phyloP scores from a whole-genome alignment of 2,329 filamentous ascomycete species.

The Penicillium sp. region DNA sequence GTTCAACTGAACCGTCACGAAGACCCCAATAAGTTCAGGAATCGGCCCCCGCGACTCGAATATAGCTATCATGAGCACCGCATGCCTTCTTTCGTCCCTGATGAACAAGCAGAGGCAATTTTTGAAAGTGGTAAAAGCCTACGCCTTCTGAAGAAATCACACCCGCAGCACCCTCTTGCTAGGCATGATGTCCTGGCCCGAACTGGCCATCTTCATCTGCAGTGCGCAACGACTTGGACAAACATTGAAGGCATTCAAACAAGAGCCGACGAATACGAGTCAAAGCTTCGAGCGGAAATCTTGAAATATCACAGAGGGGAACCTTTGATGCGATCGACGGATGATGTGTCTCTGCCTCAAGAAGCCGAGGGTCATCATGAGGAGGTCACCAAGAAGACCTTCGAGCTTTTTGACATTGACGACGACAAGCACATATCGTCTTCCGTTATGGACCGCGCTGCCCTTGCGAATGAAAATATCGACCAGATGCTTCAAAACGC shows the following conservation, averaged over 20 bases:
- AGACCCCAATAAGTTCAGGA: conserved; percentile 62
- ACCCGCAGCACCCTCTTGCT: conserved; percentile 72
- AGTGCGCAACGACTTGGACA: conserved; percentile 75
- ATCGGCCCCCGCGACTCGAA: conserved; percentile 65
- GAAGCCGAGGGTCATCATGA: background rate
- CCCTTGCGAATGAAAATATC: conserved; percentile 35
- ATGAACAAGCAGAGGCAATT: conserved; percentile 71
- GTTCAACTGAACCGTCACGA: conserved; percentile 64
- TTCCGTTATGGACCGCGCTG: conserved; percentile 26
- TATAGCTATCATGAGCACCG: conserved; percentile 56
- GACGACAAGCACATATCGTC: conserved; percentile 28
- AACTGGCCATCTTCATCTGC: conserved; percentile 60
- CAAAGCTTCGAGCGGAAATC: conserved; percentile 41
- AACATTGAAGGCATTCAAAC: conserved; percentile 67
- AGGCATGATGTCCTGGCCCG: conserved; percentile 53
- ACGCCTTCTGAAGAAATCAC: conserved; percentile 70
- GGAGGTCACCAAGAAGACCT: conserved; percentile 26
- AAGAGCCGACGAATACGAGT: conserved; percentile 55
- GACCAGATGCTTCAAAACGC: conserved; percentile 32
- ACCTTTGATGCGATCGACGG: conserved; percentile 28
- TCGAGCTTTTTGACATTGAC: conserved; percentile 43
- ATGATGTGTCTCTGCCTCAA: background rate
- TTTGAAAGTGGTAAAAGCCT: conserved; percentile 81
- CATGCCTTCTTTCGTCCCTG: conserved; percentile 73
- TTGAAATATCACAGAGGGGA: conserved; percentile 39